These are phyloP conservation scores for Arachis stenosperma DNA, from an alignment of 306 rosid species.

Conservation along the genomic window DNA sequence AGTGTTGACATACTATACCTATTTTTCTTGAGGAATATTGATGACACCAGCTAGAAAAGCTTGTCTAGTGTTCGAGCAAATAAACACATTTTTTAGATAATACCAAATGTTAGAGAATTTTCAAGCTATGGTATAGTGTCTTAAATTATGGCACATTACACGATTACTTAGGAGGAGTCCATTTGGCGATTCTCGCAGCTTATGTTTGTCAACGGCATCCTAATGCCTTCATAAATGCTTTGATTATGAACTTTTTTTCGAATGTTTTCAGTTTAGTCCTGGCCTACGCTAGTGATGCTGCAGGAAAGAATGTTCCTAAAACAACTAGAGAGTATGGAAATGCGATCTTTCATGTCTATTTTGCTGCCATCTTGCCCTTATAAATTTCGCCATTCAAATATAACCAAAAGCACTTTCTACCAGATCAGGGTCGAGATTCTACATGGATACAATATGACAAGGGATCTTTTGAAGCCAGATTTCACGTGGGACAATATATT, in stretches of 20 bases:
- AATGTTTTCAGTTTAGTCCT: constrained; percentile 53
- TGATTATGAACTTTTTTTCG: constrained; percentile 48
- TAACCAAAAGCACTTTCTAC: constrained; percentile 51
- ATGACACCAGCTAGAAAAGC: constrained; percentile 58
- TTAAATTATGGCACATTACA: constrained; percentile 53
- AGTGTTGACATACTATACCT: constrained; percentile 51
- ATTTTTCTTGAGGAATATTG: constrained; percentile 47
- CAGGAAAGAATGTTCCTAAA: constrained; percentile 41
- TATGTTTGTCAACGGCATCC: constrained; percentile 49
- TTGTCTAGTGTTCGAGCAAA: constrained; percentile 58
- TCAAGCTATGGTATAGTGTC: constrained; percentile 49
- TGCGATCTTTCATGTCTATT: constrained; percentile 51
- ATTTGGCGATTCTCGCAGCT: constrained; percentile 51
- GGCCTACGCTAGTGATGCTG: constrained; percentile 53
- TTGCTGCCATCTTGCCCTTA: constrained; percentile 44
- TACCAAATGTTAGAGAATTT: constrained; percentile 53
- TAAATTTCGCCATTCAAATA: constrained; percentile 49
- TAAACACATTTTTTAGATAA: constrained; percentile 47
- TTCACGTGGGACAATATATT: constrained; percentile 48
- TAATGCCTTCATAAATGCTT: constrained; percentile 42
- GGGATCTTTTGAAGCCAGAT: constrained; percentile 44
- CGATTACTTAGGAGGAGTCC: constrained; percentile 60
- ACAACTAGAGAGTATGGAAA: constrained; percentile 20
- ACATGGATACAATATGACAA: constrained; percentile 46
- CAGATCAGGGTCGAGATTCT: constrained; percentile 47